Evolutionary conservation across 1,139 yeast genomes (phyloP).

Genomic region (Trichomonascaceae sp.): DNA sequence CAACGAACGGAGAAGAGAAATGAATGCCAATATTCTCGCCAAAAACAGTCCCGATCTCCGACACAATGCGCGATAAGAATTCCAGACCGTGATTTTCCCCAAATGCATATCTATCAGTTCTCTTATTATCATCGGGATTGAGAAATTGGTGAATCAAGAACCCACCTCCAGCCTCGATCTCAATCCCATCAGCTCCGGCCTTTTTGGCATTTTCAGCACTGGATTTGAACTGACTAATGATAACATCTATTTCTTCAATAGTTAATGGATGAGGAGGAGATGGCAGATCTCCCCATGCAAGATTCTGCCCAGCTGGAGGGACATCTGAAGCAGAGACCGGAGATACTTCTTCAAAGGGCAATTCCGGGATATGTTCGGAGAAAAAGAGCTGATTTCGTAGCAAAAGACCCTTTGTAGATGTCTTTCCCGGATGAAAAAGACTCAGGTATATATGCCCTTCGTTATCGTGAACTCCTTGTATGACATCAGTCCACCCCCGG

Average conservation of each 20-base stretch:
- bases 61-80: slow-evolving; percentile 49
- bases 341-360: not conserved
- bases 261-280: slow-evolving; percentile 8
- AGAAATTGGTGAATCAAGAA: slow-evolving; percentile 47
- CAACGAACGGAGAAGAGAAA: slow-evolving; percentile 24
- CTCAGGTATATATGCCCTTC: slow-evolving; percentile 7
- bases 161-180: slow-evolving; percentile 67
- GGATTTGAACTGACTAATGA: slow-evolving; percentile 2
- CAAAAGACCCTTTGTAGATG: not conserved
- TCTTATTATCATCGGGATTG: slow-evolving; percentile 44
- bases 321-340: slow-evolving; percentile 5
- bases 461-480: slow-evolving; percentile 7
- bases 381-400: not conserved
- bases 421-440: slow-evolving; percentile 8
- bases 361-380: not conserved
- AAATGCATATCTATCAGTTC: slow-evolving; percentile 67
- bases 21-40: slow-evolving; percentile 55
- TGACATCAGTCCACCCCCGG: slow-evolving; percentile 41
- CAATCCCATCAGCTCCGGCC: slow-evolving; percentile 65
- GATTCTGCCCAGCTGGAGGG: slow-evolving; percentile 6
- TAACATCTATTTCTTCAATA: slow-evolving; percentile 2
- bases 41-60: slow-evolving; percentile 43
- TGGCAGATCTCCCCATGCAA: not conserved
- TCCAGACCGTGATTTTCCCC: slow-evolving; percentile 57
- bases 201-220: slow-evolving; percentile 40